These are phyloP conservation scores for Cyphellophora attinorum DNA, from an alignment of 2,329 filamentous ascomycete genomes.

Conservation along the genomic window DNA sequence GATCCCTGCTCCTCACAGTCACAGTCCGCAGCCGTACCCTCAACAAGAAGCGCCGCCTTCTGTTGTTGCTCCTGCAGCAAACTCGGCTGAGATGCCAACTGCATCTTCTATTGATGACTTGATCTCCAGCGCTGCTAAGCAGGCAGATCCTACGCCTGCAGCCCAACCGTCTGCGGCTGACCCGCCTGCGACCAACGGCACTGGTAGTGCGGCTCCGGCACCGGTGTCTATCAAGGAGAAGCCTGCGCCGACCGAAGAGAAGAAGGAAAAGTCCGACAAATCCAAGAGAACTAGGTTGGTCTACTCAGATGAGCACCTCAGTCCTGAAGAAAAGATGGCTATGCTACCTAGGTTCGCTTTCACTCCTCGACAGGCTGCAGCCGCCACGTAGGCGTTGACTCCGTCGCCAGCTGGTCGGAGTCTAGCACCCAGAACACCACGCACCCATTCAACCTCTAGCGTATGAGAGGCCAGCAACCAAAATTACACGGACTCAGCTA, in stretches of 20 bases:
- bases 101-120: constrained; percentile 42
- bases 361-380: constrained; percentile 42
- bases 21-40: constrained; percentile 13
- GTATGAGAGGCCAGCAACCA: too few relatives aligned
- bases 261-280: constrained; percentile 53
- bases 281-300: constrained; percentile 60
- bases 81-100: constrained; percentile 23
- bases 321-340: constrained; percentile 86
- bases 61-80: constrained; percentile 5
- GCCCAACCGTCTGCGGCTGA: constrained; percentile 22
- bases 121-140: constrained; percentile 38
- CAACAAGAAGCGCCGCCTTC: constrained; percentile 14
- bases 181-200: constrained; percentile 9
- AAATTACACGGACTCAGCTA: too few relatives aligned
- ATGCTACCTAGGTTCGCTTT: constrained; percentile 66
- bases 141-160: constrained; percentile 27
- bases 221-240: constrained; percentile 26
- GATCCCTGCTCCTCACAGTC: constrained; percentile 27
- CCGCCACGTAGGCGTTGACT: too few relatives aligned
- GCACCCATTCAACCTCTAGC: too few relatives aligned
- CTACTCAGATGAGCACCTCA: constrained; percentile 69
- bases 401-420: too few relatives aligned
- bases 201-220: constrained; percentile 11
- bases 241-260: constrained; percentile 46
- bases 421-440: too few relatives aligned